phyloP scores from a whole-genome alignment of 169 alveolate species.

The Hepatocystis sp. region DNA sequence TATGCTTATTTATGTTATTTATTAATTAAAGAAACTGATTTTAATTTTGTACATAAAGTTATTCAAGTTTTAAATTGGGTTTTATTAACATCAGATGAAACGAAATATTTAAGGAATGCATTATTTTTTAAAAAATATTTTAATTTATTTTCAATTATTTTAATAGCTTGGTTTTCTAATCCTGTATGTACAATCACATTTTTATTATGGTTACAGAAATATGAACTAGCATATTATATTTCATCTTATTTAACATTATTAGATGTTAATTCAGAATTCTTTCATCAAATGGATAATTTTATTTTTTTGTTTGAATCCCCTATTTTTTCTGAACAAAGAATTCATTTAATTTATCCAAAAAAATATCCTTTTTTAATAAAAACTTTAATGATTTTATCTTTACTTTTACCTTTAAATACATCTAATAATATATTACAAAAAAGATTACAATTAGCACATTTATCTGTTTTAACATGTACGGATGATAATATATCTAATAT shows the following conservation, averaged over 20 bases:
- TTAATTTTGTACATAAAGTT: conserved; percentile 68
- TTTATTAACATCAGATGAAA: conserved; percentile 83
- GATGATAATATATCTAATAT: not conserved
- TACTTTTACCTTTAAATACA: conserved; percentile 60
- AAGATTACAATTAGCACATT: conserved; percentile 56
- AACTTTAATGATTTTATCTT: conserved; percentile 77
- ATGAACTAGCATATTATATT: conserved; percentile 77
- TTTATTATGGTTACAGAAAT: conserved; percentile 84
- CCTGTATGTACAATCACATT: conserved; percentile 82
- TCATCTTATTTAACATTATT: conserved; percentile 50
- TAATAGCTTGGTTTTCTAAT: conserved; percentile 80
- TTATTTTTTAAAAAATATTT: conserved; percentile 77
- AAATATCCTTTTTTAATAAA: conserved; percentile 80
- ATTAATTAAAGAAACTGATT: conserved; percentile 23
- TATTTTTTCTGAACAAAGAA: conserved; percentile 80
- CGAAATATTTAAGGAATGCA: conserved; percentile 78
- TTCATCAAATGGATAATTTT: conserved; percentile 79
- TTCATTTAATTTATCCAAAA: conserved; percentile 83
- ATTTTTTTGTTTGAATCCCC: conserved; percentile 84
- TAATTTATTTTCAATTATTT: conserved; percentile 72
- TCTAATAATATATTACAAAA: conserved; percentile 63
- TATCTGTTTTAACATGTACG: conserved; percentile 42
- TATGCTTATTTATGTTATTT: conserved; percentile 57
- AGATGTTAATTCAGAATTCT: conserved; percentile 72
- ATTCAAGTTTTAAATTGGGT: conserved; percentile 85